Base-by-base conservation (phyloP, 345 rosid genomes). In the Hypericum androsaemum region DNA sequence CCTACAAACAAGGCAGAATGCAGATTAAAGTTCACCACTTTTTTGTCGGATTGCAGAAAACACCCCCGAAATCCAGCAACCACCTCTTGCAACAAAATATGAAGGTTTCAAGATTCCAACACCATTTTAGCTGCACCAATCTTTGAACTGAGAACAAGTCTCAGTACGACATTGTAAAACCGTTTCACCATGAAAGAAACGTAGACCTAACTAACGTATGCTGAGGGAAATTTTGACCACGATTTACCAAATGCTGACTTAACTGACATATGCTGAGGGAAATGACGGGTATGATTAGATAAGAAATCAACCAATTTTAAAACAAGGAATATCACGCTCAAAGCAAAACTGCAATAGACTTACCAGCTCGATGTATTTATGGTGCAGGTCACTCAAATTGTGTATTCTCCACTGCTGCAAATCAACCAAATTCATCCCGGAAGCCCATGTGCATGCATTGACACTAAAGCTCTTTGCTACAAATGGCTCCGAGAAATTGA, bases 291-390 rank as follows among this genome's bases (percentile, higher is more conserved):
- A 22, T 22, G 32, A 22, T 22, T 22, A 22, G 4, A 22, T 22
- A 22, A 22, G 4, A 22, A 22, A 4, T 4, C 32, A 22, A 22
- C 32, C 32, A 22, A 22, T 22, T 22, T 22, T 22, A 41, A 44
- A 12, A 32, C 54, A 63, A 49, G n/a, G 48, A 45, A 44, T 44
- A 8, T 12, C 15, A 8, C 7, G 47, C 48, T 47, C 44, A 15
- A 6, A 11, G 52, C 40, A 41, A 35, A 46, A 14, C 43, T 43
- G 17, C n/a, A 12, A 41, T 36, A 32, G 10, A 7, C 79, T 39
- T 86, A 90, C 98, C 98, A 71, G 37, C 62, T 73, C 73, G 70
- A 84, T 63, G 73, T 80, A 87, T 63, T 72, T 61, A 28, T 50
- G 65, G 53, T 60, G 61, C 32, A 52, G 58, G 41, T 52, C 53